Evolutionary conservation across 805 yeast species (phyloP).

Genomic region (Teunomyces atbi): DNA sequence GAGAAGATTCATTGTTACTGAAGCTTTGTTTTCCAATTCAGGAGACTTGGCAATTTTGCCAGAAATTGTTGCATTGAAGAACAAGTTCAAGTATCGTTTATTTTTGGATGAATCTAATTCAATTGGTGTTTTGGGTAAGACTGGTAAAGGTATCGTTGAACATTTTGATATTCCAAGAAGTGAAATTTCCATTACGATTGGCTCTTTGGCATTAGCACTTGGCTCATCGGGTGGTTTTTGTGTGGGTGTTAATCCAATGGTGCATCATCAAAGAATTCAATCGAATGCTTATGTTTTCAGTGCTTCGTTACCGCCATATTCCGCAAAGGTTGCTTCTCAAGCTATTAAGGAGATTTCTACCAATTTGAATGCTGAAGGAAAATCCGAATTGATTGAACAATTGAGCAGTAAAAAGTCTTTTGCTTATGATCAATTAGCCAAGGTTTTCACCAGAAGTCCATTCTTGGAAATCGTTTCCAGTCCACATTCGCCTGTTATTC

Average conservation of each 20-base stretch:
- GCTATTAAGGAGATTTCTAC: slow-evolving; percentile 50
- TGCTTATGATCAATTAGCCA: slow-evolving; percentile 41
- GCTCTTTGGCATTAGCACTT: slow-evolving; percentile 77
- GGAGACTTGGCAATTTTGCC: slow-evolving; percentile 80
- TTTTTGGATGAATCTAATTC: slow-evolving; percentile 87
- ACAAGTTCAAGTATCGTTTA: slow-evolving; percentile 79
- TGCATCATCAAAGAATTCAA: slow-evolving; percentile 87
- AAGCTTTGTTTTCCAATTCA: slow-evolving; percentile 76
- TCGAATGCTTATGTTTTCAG: slow-evolving; percentile 89
- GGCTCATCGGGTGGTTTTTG: slow-evolving; percentile 94
- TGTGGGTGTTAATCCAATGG: slow-evolving; percentile 79
- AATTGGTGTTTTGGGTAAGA: slow-evolving; percentile 77
- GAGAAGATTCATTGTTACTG: slow-evolving; percentile 88
- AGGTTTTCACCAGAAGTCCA: slow-evolving; percentile 32
- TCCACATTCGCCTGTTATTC: slow-evolving; percentile 64
- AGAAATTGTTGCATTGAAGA: slow-evolving; percentile 68
- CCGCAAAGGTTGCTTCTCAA: slow-evolving; percentile 64
- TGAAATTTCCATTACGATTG: slow-evolving; percentile 81
- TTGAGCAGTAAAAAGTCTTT: slow-evolving; percentile 33
- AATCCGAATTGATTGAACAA: slow-evolving; percentile 26
- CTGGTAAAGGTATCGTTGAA: slow-evolving; percentile 87
- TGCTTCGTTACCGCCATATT: slow-evolving; percentile 91
- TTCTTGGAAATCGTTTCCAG: slow-evolving; percentile 55
- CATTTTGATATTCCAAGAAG: slow-evolving; percentile 63
- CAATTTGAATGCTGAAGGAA: slow-evolving; percentile 26